These are phyloP conservation scores for Suillus sp. DNA, from an alignment of 768 basidiomycete genomes.

Conservation along the genomic window DNA sequence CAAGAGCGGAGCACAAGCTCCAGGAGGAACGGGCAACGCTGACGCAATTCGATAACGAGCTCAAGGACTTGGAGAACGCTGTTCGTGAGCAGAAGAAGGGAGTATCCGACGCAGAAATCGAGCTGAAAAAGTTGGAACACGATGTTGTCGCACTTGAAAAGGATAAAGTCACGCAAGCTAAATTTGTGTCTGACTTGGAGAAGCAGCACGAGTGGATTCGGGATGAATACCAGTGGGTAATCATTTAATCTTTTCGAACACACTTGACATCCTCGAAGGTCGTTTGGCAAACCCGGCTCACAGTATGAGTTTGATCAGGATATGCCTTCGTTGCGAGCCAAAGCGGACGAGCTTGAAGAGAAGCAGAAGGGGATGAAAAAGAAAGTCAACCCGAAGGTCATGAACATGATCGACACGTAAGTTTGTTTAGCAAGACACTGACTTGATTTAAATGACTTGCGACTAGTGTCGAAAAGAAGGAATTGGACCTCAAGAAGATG, in stretches of 20 bases:
- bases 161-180: constrained; percentile 60
- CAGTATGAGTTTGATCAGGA: constrained; percentile 81
- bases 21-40: constrained; percentile 87
- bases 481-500: constrained; percentile 85
- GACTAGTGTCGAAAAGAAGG: constrained; percentile 89
- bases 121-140: constrained; percentile 68
- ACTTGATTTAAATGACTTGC: background rate
- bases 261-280: constrained; percentile 42
- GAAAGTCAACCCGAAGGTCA: constrained; percentile 93
- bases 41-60: constrained; percentile 84
- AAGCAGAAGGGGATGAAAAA: constrained; percentile 89
- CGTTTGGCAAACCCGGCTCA: constrained; percentile 80
- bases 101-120: constrained; percentile 65
- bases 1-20: constrained; percentile 69
- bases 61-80: constrained; percentile 78
- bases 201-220: constrained; percentile 85
- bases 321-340: constrained; percentile 57
- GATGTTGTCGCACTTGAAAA: constrained; percentile 62
- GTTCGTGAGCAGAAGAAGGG: constrained; percentile 82
- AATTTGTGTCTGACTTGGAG: constrained; percentile 66
- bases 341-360: constrained; percentile 73
- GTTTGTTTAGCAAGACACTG: constrained; percentile 25
- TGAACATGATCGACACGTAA: constrained; percentile 94
- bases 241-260: background rate
- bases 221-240: constrained; percentile 81